A percentile compares a stretch with the other conserved stretches of the same genome.
Conservation (phyloP, 1,284 basidiomycete genomes). For the Gastroboletus turbinatus region DNA sequence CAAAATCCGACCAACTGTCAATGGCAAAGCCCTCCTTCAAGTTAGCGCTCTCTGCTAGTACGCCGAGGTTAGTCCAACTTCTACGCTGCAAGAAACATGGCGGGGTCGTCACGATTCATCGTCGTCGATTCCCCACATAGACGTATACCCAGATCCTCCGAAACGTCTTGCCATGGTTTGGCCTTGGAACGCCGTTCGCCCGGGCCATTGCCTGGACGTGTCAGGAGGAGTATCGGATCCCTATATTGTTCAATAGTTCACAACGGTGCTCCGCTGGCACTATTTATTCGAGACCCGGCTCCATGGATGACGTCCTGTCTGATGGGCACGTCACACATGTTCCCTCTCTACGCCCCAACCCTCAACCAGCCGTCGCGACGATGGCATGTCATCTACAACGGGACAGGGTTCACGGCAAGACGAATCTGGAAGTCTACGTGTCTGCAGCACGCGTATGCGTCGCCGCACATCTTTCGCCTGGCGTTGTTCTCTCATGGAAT, state of each 20-base stretch:
- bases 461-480: neutral
- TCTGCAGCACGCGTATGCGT: neutral
- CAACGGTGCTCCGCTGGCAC: neutral
- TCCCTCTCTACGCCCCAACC: neutral
- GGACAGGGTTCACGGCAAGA: neutral
- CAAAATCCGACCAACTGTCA: too few species aligned
- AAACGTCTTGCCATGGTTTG: too few species aligned
- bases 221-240: neutral
- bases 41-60: too few species aligned
- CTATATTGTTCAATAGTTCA: neutral
- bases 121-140: too few species aligned
- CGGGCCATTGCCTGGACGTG: neutral
- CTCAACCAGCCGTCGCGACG: neutral
- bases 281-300: neutral
- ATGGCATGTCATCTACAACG: neutral
- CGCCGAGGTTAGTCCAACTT: too few species aligned
- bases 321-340: neutral
- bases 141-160: too few species aligned
- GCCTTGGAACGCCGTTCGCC: too few species aligned
- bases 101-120: too few species aligned
- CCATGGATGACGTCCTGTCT: neutral
- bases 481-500: neutral
- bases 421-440: neutral
- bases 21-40: too few species aligned
- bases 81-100: too few species aligned